These are phyloP conservation scores for Alternaria consortialis DNA, from an alignment of 2,329 filamentous ascomycete genomes.

Conservation along the genomic window DNA sequence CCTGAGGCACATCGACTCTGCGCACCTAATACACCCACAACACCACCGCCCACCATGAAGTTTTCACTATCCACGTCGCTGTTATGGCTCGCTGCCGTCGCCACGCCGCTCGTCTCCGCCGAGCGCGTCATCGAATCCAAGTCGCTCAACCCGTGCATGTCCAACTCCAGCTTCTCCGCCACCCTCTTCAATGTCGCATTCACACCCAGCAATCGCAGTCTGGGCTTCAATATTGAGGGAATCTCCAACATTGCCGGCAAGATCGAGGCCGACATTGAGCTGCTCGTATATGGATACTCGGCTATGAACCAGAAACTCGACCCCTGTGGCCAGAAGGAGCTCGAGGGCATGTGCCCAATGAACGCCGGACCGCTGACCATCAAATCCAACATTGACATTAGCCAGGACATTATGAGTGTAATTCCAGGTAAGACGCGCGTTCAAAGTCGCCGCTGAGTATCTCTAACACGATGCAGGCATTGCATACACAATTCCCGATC, in stretches of 20 bases:
- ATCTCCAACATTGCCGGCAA: conserved; percentile 85
- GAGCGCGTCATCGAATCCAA: conserved; percentile 73
- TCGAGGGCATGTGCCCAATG: conserved; percentile 90
- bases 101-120: conserved; percentile 63
- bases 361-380: conserved; percentile 82
- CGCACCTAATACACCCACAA: conserved; percentile 19
- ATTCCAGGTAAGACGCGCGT: conserved; percentile 68
- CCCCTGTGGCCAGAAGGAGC: conserved; percentile 72
- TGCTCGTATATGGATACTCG: conserved; percentile 84
- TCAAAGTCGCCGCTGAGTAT: background rate
- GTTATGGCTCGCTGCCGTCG: conserved; percentile 47
- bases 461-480: conserved; percentile 63
- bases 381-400: conserved; percentile 69
- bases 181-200: conserved; percentile 87
- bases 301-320: conserved; percentile 74
- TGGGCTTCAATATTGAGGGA: conserved; percentile 78
- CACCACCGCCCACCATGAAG: conserved; percentile 42
- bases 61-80: conserved; percentile 45
- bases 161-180: conserved; percentile 86
- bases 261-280: conserved; percentile 77
- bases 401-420: conserved; percentile 67
- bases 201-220: conserved; percentile 76
- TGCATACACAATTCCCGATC: conserved; percentile 87
- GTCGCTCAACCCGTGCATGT: conserved; percentile 85
- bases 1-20: conserved; percentile 24